Conservation (phyloP, 1,284 basidiomycete genomes). For the Testicularia cyperi region DNA sequence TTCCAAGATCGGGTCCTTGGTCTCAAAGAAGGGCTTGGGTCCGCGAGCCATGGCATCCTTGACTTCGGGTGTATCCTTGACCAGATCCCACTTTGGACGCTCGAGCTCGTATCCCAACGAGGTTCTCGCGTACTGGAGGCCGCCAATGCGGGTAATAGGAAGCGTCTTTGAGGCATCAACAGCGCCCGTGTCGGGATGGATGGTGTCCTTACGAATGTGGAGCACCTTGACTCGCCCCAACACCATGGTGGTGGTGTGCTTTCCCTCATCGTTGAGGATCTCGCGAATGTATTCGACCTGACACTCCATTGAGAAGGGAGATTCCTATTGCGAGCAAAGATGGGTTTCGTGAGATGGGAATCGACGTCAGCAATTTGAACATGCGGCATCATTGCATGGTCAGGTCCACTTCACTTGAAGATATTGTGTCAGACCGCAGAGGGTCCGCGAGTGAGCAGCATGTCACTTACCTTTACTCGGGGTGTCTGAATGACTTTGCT, state of each 20-base stretch:
- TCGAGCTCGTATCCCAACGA: constrained; percentile 36
- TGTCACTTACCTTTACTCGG: constrained; percentile 24
- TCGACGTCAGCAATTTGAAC: no score
- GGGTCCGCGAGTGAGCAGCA: not conserved
- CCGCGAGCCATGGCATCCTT: constrained; percentile 24
- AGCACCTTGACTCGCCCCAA: constrained; percentile 38
- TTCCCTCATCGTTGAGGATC: constrained; percentile 32
- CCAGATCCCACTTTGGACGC: constrained; percentile 32
- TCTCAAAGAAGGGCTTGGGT: constrained; percentile 23
- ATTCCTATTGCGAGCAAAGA: constrained; percentile 8
- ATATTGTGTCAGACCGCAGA: no score
- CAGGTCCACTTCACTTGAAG: no score
- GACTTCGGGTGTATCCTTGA: constrained; percentile 31
- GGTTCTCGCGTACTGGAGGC: constrained; percentile 36
- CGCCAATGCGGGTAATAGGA: constrained; percentile 41
- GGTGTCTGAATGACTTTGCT: constrained; percentile 39
- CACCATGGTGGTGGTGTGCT: constrained; percentile 46
- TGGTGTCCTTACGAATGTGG: constrained; percentile 46
- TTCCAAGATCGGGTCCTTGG: constrained; percentile 20
- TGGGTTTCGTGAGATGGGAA: not conserved
- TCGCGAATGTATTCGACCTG: constrained; percentile 37
- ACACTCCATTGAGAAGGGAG: constrained; percentile 50
- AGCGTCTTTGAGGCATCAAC: constrained; percentile 39
- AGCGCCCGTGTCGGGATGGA: constrained; percentile 31
- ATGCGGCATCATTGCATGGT: no score